Base-by-base conservation (phyloP, 176 grass and related monocot species). In the Panicum miliaceum region DNA sequence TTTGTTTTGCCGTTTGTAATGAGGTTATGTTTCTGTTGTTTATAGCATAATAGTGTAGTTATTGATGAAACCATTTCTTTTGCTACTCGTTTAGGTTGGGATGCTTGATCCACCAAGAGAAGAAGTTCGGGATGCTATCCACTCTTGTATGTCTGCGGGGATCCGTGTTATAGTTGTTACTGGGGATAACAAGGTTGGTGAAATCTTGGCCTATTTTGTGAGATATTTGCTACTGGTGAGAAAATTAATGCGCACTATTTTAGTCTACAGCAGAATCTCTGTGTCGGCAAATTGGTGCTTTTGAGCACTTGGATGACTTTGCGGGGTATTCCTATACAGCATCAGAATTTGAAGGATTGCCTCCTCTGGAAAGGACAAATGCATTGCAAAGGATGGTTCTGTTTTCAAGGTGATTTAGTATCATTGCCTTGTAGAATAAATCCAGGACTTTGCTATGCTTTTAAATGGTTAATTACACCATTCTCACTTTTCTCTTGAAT, bases 151-250 rank as follows among this genome's bases (percentile, higher is more conserved):
- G 91, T 93, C 89, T 89, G 96, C 96, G 4, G 96, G 96, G 58
- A 99, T 99, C 81, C 96, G 96, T 78, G 96, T 99, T 90, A 92
- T 99, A 78, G 93, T 99, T 85, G 96, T 96, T 85, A 99, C 96
- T 71, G 96, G 96, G 54, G 96, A 99, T 84, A 99, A 99, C 70
- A 99, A 99, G 92, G 96, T 99, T 89, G 32, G 77, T 73, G 40
- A 61, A 64, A 45, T 65, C 27, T 27, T 81, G 13, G 57, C 67
- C 81, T 75, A 81, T n/a, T 38, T 79, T 86, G 52, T 48, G 29
- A 50, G 15, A 82, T 70, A 25, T 84, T 47, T 80, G 16, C 23
- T 47, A 81, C 51, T 83, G 76, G 35, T 66, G 70, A 83, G 59
- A 84, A 79, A 90, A 74, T 81, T 53, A 92, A 89, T 76, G 64